Base-by-base conservation (phyloP, 2,329 filamentous ascomycete species). In the Aspergillus thermomutatus region DNA sequence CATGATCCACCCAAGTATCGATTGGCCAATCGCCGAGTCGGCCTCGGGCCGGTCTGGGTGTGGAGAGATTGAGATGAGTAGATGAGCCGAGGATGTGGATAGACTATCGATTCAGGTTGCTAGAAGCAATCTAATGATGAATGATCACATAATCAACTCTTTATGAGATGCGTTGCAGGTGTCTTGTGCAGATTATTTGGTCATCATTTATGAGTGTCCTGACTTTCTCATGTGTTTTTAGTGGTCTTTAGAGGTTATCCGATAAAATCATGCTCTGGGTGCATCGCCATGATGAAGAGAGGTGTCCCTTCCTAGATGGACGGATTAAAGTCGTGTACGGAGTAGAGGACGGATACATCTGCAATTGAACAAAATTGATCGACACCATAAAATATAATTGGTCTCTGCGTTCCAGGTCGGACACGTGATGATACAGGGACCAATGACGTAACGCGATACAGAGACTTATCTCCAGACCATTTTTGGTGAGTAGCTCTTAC, bases 381-480 rank as follows among this genome's bases (percentile, higher is more conserved):
- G 14, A 37, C 31, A 37, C 14, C 14, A 17, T 17, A 37, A 2
- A 17, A 17, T 7, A 37, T 37, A 4, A 37, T 37, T 37, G 14
- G 31, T n/a, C n/a, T n/a, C 14, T 37, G 23, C 46, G 11, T 48
- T 25, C 14, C 3, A 41, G 23, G 2, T 4, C 7, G 17, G 50
- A 31, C 55, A 57, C 55, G 52, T 57, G 55, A 25, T 17, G 23
- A 4, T 17, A 23, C 5, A 1, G 3, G 2, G 2, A 37, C 28
- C 48, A 14, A 57, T 57, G 55, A 57, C 55, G 55, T 54, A 57
- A 54, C 21, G 4, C 11, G 14, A 23, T 46, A 37, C 7, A 5
- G 2, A 17, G 14, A 37, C 31, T 37, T 17, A 17, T 43, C n/a
- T 43, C n/a, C 6, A 8, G 19, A 14, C 10, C 41, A 8, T 23